Base-by-base conservation (phyloP, 1,284 basidiomycete species). In the Ganoderma boninense region DNA sequence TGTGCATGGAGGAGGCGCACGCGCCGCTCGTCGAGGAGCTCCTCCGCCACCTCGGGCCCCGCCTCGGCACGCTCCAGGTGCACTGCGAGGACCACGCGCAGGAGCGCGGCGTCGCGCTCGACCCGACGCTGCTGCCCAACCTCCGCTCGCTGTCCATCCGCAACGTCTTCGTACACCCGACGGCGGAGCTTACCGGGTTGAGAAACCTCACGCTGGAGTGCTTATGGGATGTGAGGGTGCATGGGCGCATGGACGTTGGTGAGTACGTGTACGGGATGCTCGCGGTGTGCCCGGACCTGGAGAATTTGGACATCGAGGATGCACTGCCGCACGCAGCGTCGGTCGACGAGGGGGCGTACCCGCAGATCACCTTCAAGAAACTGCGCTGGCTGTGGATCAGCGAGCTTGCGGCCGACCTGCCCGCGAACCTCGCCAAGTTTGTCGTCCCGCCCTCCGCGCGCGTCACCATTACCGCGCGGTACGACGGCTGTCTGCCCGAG, bases 401-500 rank as follows among this genome's bases (percentile, higher is more conserved):
- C 67, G 67, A 68, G 35, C 63, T 68, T 44, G 67, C 62, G 35
- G 40, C 49, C 23, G 67, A 68, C 67, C 46, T 69, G 38, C 68
- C 68, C 40, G 60, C 62, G 26, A 65, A 65, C 52, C 64, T 69
- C 26, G 64, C 44, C 16, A 43, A 62, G 64, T 23, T 69, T 64
- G 43, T 56, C 46, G 23, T 62, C 46, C 49, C 68, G n/a, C 26
- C 57, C 20, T 54, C 26, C 46, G 42, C 64, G 44, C 32, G 10
- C 10, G 5, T 69, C 26, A 10, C 20, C 20, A 56, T 69, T 38
- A 62, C 46, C 14, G 68, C 64, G 6, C 63, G 68, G 3, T 69
- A 69, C 59, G 68, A 69, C 2, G 59, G 46, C n/a, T 54, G 46
- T 40, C 67, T 64, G 43, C 67, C 67, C 5, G 56, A 64, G n/a